Base-by-base conservation (phyloP, 2,329 filamentous ascomycete species). In the Phialemonium atrogriseum region DNA sequence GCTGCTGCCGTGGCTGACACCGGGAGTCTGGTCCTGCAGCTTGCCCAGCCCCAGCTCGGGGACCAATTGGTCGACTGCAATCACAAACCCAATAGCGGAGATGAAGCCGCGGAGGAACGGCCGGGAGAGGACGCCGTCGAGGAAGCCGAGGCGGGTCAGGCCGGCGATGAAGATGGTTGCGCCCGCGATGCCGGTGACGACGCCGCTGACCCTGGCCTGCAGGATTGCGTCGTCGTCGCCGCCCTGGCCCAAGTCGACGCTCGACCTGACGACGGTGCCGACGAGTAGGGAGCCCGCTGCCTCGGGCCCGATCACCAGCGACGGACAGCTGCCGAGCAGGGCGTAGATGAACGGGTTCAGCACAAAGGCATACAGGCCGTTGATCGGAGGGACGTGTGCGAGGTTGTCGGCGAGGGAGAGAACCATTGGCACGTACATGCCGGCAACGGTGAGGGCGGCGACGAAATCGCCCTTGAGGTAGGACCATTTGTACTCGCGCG, bases 381-480 rank as follows among this genome's bases (percentile, higher is more conserved):
- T 89, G 48, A 96, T 88, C 0, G 91, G 83, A 7, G 89, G 87
- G 2, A 95, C 77, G 52, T 96, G 91, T 5, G 83, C 87, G 24
- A 98, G 77, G 51, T 96, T 96, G 24, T 85, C 78, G 34, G 91
- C 87, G 42, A 93, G 81, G 0, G 91, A 96, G 10, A 98, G 72
- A 0, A 87, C 83, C 88, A 98, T 95, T 31, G 91, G 91, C 22
- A 98, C 82, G 56, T 98, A 98, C 62, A 98, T 91, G 16, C 88
- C 94, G n/a, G 89, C 85, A 64, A 98, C 81, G n/a, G 91, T 96
- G 40, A 96, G 56, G 29, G 89, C 88, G 7, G 89, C 82, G 10
- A 94, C 67, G 12, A 96, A 61, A 56, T 98, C 91, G 28, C 91
- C 91, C 45, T 80, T 76, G 28, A 96, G 58, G 57, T 84, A 94